phyloP scores from a whole-genome alignment of 164 flowering plant genomes.

The Platanus orientalis region DNA sequence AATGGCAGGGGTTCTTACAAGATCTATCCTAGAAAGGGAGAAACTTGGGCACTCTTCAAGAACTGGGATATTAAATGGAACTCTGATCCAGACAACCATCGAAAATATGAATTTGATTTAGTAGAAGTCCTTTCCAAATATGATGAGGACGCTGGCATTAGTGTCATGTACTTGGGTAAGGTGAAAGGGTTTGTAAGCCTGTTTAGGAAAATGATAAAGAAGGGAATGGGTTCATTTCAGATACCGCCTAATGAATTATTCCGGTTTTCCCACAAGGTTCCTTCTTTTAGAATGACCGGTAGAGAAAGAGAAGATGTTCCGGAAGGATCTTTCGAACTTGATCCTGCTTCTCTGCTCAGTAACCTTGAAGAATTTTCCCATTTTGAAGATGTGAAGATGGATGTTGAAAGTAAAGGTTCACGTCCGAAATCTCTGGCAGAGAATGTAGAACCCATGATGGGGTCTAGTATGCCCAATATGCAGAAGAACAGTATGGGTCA shows the following conservation, averaged over 20 bases:
- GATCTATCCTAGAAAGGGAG: conserved; percentile 55
- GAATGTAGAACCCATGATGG: conserved; percentile 4
- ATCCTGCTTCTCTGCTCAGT: too few relatives aligned
- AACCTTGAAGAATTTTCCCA: too few relatives aligned
- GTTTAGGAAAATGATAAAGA: too few relatives aligned
- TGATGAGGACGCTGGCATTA: conserved; percentile 28
- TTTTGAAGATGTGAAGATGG: conserved; percentile 21
- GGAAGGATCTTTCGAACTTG: too few relatives aligned
- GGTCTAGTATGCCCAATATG: not conserved
- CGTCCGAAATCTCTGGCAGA: conserved; percentile 1
- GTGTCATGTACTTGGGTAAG: conserved; percentile 41
- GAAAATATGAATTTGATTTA: conserved; percentile 33
- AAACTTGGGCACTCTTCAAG: conserved; percentile 63
- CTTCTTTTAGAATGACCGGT: too few relatives aligned
- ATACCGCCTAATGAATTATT: too few relatives aligned
- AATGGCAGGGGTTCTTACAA: conserved; percentile 13
- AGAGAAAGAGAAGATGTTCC: too few relatives aligned
- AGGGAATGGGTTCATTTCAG: too few relatives aligned
- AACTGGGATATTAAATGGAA: conserved; percentile 56
- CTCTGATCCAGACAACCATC: conserved; percentile 36
- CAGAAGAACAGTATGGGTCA: not conserved
- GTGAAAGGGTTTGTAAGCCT: conserved; percentile 48
- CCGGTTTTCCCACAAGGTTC: too few relatives aligned
- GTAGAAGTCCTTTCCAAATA: conserved; percentile 53
- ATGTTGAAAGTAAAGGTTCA: conserved; percentile 11